phyloP scores from a whole-genome alignment of 2,329 filamentous ascomycete species.

The Stagonosporopsis vannaccii region DNA sequence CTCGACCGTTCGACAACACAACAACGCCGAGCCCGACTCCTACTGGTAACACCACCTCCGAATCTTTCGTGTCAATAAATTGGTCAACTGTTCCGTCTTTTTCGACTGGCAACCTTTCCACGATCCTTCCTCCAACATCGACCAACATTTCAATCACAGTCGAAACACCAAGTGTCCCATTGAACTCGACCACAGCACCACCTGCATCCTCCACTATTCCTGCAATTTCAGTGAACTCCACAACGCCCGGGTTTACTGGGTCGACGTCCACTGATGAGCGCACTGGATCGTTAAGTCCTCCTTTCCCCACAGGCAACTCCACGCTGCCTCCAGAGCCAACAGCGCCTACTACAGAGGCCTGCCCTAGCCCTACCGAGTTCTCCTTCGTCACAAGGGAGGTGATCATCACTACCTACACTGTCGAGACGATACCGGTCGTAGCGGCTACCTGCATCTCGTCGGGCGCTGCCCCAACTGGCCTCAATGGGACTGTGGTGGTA shows the following conservation, averaged over 20 bases:
- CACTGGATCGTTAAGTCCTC: not conserved
- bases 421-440: conserved; percentile 15
- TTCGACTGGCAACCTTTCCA: conserved; percentile 7
- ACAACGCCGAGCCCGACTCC: conserved; percentile 7
- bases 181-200: conserved; percentile 20
- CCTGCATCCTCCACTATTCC: conserved; percentile 2
- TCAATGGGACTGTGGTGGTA: conserved; percentile 5
- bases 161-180: conserved; percentile 19
- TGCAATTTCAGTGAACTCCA: conserved; percentile 6
- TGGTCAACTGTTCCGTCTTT: conserved; percentile 8
- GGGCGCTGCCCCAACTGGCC: not conserved
- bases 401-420: conserved; percentile 21
- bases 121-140: conserved; percentile 3
- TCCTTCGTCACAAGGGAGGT: conserved; percentile 20
- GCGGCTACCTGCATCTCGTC: conserved; percentile 10
- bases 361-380: conserved; percentile 23
- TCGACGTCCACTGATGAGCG: not conserved
- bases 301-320: conserved; percentile 24
- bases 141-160: conserved; percentile 18
- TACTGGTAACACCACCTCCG: conserved; percentile 7
- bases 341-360: conserved; percentile 17
- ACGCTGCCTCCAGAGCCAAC: conserved; percentile 20
- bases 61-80: conserved; percentile 4
- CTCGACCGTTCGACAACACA: conserved; percentile 11
- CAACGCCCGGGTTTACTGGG: not conserved